Evolutionary conservation across 2,329 filamentous ascomycete genomes (phyloP), one percentile per base, ranked within the genome.

Genomic region (Aspergillus sp.): DNA sequence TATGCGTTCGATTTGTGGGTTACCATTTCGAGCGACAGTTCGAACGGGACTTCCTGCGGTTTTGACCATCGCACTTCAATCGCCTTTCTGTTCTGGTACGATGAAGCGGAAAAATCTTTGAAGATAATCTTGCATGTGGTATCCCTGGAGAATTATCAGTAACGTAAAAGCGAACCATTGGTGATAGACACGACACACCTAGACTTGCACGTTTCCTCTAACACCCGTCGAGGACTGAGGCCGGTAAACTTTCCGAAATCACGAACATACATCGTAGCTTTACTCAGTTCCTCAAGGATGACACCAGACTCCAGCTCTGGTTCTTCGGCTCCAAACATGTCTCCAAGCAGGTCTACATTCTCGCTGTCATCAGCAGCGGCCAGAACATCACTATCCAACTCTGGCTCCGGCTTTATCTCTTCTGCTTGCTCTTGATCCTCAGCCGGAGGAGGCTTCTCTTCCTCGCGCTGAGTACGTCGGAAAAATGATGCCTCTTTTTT

Each of bases 161-260:
- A 4, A 22, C 20, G 5, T 22, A 22, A 22, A 22, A 4, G 20
- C 20, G 20, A 5, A 5, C 20, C 20, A 5, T 22, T 5, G 3
- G 20, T 22, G 20, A 22, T 22, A 22, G 20, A 22, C 3, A 22
- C 20, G 20, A 22, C 20, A 55, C 60, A 86, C 85, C 85, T 85
- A 53, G 89, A 81, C 58, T 86, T 84, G 64, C 90, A 94, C n/a
- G 88, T 81, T 65, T 96, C 90, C 65, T 96, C 90, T 10, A 97
- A 71, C 23, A 88, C 77, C 54, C 86, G 79, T 52, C 82, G 80
- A 13, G 91, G 90, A 57, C 74, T 86, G 25, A 95, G 69, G 6
- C 91, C 90, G 12, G 80, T 80, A 74, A 83, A 84, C 65, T 88
- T 89, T 1, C 88, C 90, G 74, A 97, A 96, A 59, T 96, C 86